Evolutionary conservation across 257 asterid species (phyloP).

Genomic region (Solanum neorickii): DNA sequence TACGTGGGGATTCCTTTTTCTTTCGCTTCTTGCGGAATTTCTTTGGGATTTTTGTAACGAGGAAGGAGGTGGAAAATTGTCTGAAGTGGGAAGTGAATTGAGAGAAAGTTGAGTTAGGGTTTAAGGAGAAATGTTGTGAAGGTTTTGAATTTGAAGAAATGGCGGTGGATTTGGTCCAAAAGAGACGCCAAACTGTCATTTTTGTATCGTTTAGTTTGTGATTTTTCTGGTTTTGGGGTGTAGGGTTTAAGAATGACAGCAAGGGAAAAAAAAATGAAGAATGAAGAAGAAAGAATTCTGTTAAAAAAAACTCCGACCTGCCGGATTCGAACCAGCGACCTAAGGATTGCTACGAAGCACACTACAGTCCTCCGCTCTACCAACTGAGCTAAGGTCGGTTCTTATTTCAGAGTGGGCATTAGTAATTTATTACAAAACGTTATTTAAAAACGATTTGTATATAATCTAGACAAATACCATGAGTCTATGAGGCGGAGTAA

Average conservation of each 20-base stretch:
- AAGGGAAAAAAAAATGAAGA: background rate
- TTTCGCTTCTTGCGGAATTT: conserved; percentile 64
- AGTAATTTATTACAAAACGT: no score
- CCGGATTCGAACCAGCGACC: conserved; percentile 32
- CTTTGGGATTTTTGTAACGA: conserved; percentile 78
- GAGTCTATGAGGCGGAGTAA: background rate
- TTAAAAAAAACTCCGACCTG: conserved; percentile 7
- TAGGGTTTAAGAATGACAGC: background rate
- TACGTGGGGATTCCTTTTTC: conserved; percentile 63
- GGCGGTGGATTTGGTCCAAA: conserved; percentile 1
- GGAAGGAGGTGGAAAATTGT: conserved; percentile 57
- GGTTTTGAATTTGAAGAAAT: conserved; percentile 5
- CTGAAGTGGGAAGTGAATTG: conserved; percentile 9
- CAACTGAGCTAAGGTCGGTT: conserved; percentile 23
- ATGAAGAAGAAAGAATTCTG: background rate
- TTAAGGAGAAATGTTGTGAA: background rate
- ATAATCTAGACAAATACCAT: background rate
- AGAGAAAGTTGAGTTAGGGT: conserved; percentile 14
- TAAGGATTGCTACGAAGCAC: background rate
- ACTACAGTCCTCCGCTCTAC: conserved; percentile 28
- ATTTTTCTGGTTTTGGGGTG: background rate
- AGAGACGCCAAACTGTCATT: conserved; percentile 33
- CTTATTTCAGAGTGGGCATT: accelerated
- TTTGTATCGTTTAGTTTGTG: background rate
- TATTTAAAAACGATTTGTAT: background rate